A percentile compares a stretch with the other conserved stretches of the same genome.
Conservation (phyloP, 2,329 filamentous ascomycete genomes). For the Paraconiothyrium sp. region DNA sequence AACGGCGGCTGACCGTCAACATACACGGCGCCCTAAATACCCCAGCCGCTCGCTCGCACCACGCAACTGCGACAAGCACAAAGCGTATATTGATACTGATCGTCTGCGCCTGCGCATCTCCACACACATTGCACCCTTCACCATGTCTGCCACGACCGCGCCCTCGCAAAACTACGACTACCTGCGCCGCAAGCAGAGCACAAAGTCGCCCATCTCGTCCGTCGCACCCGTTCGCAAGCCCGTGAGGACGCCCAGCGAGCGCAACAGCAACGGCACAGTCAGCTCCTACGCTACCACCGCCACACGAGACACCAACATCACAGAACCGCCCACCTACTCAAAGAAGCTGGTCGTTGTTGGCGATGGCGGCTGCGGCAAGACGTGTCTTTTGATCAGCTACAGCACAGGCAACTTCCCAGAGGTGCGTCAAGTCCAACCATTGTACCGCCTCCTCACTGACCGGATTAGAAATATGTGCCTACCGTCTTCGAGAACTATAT, state of each 20-base stretch:
- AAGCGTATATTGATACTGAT: conserved; percentile 13
- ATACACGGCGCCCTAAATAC: conserved; percentile 15
- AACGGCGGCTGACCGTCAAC: conserved; percentile 8
- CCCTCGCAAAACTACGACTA: conserved; percentile 62
- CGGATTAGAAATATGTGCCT: conserved; percentile 92
- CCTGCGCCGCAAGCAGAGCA: conserved; percentile 66
- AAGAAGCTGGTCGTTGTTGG: conserved; percentile 99
- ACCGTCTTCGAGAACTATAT: conserved; percentile 99
- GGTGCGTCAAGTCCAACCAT: conserved; percentile 62
- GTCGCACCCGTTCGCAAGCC: conserved; percentile 52
- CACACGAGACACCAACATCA: conserved; percentile 83
- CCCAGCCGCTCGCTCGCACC: conserved; percentile 13
- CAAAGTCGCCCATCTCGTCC: conserved; percentile 47
- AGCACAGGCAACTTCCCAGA: conserved; percentile 99
- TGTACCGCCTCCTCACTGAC: conserved; percentile 17
- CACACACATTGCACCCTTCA: conserved; percentile 19
- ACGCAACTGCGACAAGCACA: conserved; percentile 10
- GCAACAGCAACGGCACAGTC: conserved; percentile 88
- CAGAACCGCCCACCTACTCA: conserved; percentile 90
- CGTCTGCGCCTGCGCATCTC: conserved; percentile 7
- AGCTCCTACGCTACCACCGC: conserved; percentile 83
- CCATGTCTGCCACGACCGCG: conserved; percentile 38
- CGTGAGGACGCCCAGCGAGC: conserved; percentile 64
- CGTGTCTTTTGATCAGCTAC: conserved; percentile 97
- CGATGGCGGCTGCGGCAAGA: conserved; percentile 98